Conservation (phyloP, 2,329 filamentous ascomycete species). For the Claviceps spartinae region DNA sequence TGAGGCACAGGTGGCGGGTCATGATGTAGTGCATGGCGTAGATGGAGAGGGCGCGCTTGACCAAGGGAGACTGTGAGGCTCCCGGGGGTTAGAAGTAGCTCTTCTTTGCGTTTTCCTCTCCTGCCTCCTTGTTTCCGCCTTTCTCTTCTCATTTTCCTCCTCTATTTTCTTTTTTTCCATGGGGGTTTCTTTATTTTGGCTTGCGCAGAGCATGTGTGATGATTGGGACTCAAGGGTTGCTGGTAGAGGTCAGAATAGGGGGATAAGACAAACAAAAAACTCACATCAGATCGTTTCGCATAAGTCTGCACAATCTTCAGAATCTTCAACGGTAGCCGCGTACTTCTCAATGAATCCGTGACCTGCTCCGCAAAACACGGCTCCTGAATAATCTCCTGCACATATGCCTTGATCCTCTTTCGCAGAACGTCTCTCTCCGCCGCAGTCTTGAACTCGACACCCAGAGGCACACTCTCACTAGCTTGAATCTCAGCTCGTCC, state of each 20-base stretch:
- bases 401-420: conserved; percentile 33
- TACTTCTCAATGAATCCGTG: conserved; percentile 32
- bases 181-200: not conserved
- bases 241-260: not conserved
- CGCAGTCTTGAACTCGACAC: conserved; percentile 29
- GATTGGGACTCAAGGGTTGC: too few species aligned
- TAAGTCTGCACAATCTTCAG: conserved; percentile 35
- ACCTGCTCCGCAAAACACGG: conserved; percentile 35
- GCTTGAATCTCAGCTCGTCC: conserved; percentile 27
- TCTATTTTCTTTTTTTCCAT: not conserved
- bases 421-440: conserved; percentile 31
- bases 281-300: conserved; percentile 30
- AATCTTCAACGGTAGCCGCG: conserved; percentile 31
- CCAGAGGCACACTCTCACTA: conserved; percentile 34
- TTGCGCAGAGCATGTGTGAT: not conserved
- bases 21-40: conserved; percentile 46
- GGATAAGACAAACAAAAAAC: conserved; percentile 6
- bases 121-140: not conserved
- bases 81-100: not conserved
- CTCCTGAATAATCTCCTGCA: conserved; percentile 34
- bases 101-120: not conserved
- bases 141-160: too few species aligned
- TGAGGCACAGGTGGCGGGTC: conserved; percentile 40
- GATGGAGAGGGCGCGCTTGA: conserved; percentile 38
- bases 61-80: conserved; percentile 28